phyloP scores from a whole-genome alignment of 139 green algal species.

The Raphidocelis subcapitata region DNA sequence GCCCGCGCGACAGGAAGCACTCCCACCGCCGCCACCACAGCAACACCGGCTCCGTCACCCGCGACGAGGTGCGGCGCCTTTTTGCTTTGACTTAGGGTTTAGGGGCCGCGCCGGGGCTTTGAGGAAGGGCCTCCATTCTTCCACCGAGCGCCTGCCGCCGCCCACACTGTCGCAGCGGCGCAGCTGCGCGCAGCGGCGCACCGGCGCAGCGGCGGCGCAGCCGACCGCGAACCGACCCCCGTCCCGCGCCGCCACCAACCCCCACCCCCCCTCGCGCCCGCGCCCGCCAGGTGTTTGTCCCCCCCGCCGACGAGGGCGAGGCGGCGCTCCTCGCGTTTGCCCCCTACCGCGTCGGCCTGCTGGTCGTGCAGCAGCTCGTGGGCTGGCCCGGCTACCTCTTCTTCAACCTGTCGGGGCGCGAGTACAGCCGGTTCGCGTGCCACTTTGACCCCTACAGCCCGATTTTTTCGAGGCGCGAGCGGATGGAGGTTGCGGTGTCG shows the following conservation, averaged over 20 bases:
- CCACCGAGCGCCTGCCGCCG: too few relatives aligned
- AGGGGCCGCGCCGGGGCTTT: too few relatives aligned
- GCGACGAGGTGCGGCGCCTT: slow-evolving; percentile 83
- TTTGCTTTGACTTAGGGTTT: too few relatives aligned
- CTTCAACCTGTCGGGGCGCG: slow-evolving; percentile 70
- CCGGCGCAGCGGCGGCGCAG: too few relatives aligned
- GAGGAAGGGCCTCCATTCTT: too few relatives aligned
- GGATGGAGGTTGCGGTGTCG: slow-evolving; percentile 62
- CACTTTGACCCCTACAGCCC: slow-evolving; percentile 88
- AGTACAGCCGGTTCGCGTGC: slow-evolving; percentile 67
- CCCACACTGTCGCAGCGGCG: too few relatives aligned
- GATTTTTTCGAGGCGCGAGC: slow-evolving; percentile 86
- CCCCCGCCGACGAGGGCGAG: slow-evolving; percentile 6
- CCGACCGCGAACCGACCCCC: too few relatives aligned
- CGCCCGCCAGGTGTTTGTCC: slow-evolving; percentile 73
- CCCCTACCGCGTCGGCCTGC: slow-evolving; percentile 42
- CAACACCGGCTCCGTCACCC: slow-evolving; percentile 75
- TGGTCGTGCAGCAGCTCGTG: slow-evolving; percentile 62
- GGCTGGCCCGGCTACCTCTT: slow-evolving; percentile 88
- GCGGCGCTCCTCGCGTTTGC: slow-evolving; percentile 15
- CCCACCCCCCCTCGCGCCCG: neutral
- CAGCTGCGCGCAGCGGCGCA: too few relatives aligned
- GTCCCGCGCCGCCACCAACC: too few relatives aligned
- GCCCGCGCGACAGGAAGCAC: slow-evolving; percentile 81
- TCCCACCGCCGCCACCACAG: slow-evolving; percentile 86